Base-by-base conservation (phyloP, 345 rosid species). In the Mallotus nudiflorus region DNA sequence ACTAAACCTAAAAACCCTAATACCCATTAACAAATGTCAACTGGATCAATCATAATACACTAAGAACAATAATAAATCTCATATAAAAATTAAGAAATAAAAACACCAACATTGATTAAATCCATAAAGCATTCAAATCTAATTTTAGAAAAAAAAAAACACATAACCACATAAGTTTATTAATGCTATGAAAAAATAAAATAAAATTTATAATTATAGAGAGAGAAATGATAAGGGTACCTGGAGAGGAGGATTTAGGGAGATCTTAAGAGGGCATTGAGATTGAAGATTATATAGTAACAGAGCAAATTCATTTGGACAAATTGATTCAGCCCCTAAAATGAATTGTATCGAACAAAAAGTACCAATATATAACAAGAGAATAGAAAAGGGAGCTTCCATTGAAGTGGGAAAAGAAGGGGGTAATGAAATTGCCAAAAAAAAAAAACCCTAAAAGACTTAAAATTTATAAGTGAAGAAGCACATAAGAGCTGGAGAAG, bases 211-310 rank as follows among this genome's bases (percentile, higher is more conserved):
- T n/a, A n/a, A n/a, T n/a, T n/a, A n/a, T n/a, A n/a, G n/a, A n/a
- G n/a, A 24, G 20, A 51, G 15, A 11, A n/a, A 28, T 39, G 44
- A 44, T n/a, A n/a, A n/a, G n/a, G n/a, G 73, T 57, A 91, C 97
- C 93, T 89, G 72, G 40, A 86, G 56, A 72, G 90, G 86, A 61
- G 85, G 93, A 24, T 42, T 79, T 9, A 89, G 86, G 29, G 85
- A 75, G 75, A 85, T 79, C 82, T 85, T 79, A 15, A 59, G 75
- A 71, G 85, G 83, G 70, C 97, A 93, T 78, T 75, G 91, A 22
- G 74, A 71, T 55, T 71, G 78, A 65, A 93, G 82, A 68, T 66
- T 69, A 69, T 28, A 71, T 18, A 80, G 54, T 76, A 90, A 87
- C 61, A 80, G 65, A 66, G 62, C 65, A n/a, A 86, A 67, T 29